Evolutionary conservation across 1,284 basidiomycete species (phyloP).

Genomic region (Fomitopsis pinicola): DNA sequence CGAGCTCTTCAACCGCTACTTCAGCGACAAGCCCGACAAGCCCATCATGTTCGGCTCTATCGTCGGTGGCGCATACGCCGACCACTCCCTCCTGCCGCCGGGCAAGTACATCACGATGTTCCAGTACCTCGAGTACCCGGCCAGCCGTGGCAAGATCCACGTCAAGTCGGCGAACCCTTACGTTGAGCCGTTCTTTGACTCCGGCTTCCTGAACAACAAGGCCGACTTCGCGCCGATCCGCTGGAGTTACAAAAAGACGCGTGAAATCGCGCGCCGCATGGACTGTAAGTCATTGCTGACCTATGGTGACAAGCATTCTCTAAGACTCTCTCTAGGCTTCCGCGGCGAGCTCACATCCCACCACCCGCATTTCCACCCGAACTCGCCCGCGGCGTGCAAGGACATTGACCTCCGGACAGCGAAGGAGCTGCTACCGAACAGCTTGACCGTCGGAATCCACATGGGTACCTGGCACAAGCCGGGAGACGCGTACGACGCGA

Average conservation of each 20-base stretch:
- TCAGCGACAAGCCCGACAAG: constrained; percentile 75
- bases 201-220: constrained; percentile 74
- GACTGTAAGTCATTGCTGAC: constrained; percentile 37
- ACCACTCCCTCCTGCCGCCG: constrained; percentile 63
- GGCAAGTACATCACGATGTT: constrained; percentile 75
- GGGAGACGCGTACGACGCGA: constrained; percentile 47
- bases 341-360: constrained; percentile 68
- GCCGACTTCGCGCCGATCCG: constrained; percentile 73
- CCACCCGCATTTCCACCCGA: constrained; percentile 71
- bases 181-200: constrained; percentile 60
- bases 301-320: neutral
- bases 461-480: constrained; percentile 69
- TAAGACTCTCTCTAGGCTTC: constrained; percentile 39
- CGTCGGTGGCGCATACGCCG: constrained; percentile 65
- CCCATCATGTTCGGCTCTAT: constrained; percentile 71
- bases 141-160: constrained; percentile 68
- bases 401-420: constrained; percentile 71
- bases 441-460: constrained; percentile 65
- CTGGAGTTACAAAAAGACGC: constrained; percentile 73
- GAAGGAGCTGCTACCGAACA: constrained; percentile 55
- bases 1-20: constrained; percentile 61
- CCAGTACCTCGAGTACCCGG: constrained; percentile 71
- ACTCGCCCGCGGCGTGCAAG: constrained; percentile 50
- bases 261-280: constrained; percentile 69
- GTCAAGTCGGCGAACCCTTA: constrained; percentile 58